Percentiles rank a stretch among this genome's conserved stretches.
Evolutionary conservation across 192 early-diverging fungal genomes (phyloP).

Genomic region (Paraglomus occultum): DNA sequence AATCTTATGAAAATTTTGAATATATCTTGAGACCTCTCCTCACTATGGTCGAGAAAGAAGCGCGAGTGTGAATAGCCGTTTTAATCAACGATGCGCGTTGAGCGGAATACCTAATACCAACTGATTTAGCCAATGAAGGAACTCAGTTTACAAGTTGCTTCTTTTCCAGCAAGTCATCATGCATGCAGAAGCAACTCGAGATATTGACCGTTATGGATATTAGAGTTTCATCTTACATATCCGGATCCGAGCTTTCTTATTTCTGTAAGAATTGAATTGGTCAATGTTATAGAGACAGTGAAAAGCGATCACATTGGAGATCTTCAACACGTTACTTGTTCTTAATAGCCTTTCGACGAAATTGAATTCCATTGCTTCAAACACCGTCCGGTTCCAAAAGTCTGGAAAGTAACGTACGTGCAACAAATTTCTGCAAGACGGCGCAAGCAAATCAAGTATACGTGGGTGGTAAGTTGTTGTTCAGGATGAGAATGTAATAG

Average conservation of each 20-base stretch:
- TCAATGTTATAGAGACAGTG: neutral
- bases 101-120: no score
- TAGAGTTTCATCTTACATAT: slow-evolving; percentile 37
- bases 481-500: neutral
- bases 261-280: slow-evolving; percentile 4
- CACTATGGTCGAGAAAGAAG: neutral
- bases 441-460: slow-evolving; percentile 34
- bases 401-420: slow-evolving; percentile 43
- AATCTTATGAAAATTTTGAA: slow-evolving; percentile 38
- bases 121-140: slow-evolving; percentile 31
- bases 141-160: slow-evolving; percentile 34
- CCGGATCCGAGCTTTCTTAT: slow-evolving; percentile 16
- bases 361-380: slow-evolving; percentile 49
- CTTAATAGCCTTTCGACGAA: slow-evolving; percentile 50
- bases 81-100: no score
- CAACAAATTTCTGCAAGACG: slow-evolving; percentile 49
- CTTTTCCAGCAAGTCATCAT: slow-evolving; percentile 28
- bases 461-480: neutral
- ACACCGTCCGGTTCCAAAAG: slow-evolving; percentile 43
- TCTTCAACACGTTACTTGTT: slow-evolving; percentile 34
- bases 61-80: no score
- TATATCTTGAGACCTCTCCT: slow-evolving; percentile 37
- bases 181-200: slow-evolving; percentile 37
- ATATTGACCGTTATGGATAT: slow-evolving; percentile 44
- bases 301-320: neutral